phyloP scores from a whole-genome alignment of 805 yeast species.

The Suhomyces kilbournensis region DNA sequence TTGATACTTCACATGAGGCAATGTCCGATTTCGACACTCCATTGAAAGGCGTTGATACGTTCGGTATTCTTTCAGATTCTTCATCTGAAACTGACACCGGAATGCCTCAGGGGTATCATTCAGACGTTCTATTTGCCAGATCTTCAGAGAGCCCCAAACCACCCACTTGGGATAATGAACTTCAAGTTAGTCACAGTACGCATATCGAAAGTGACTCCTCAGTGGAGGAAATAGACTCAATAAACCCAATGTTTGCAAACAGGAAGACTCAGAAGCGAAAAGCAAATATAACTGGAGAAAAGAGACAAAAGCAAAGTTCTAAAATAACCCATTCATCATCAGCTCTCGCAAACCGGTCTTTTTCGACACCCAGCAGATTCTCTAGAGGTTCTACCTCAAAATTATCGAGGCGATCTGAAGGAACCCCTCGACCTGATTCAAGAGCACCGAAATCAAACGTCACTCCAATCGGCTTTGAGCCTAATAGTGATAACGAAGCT shows the following conservation, averaged over 20 bases:
- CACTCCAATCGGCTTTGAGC: neutral
- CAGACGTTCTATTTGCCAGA: neutral
- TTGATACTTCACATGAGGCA: conserved; percentile 8
- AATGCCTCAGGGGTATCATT: neutral
- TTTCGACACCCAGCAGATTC: neutral
- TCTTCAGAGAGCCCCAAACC: neutral
- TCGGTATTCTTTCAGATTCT: conserved; percentile 9
- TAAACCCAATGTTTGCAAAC: conserved; percentile 17
- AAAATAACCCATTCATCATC: neutral
- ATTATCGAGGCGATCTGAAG: neutral
- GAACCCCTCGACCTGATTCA: neutral
- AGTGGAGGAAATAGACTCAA: conserved; percentile 14
- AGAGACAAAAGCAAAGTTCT: neutral
- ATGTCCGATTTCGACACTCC: conserved; percentile 8
- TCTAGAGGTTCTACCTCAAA: neutral
- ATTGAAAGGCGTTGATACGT: conserved; percentile 4
- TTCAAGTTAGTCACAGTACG: neutral
- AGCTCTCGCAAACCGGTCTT: neutral
- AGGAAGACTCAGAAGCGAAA: neutral
- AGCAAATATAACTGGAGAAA: neutral
- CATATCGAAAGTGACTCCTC: conserved; percentile 3
- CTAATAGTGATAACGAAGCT: neutral
- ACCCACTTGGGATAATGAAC: neutral
- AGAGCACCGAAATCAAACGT: neutral
- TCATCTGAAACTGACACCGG: conserved; percentile 5